These are phyloP conservation scores for Fagopyrum esculentum DNA, from an alignment of 148 eudicot genomes.

Conservation along the genomic window DNA sequence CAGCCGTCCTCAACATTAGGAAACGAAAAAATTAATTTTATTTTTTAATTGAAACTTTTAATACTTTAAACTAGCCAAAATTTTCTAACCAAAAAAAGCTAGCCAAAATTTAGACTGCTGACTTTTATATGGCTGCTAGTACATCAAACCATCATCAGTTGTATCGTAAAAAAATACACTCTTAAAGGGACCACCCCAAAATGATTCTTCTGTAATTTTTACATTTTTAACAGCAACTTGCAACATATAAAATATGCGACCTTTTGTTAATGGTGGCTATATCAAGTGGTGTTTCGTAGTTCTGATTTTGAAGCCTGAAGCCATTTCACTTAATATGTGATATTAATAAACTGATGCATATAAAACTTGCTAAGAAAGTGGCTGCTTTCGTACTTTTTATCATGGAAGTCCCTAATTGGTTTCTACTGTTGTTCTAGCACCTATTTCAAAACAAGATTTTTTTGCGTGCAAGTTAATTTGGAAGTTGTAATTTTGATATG, in stretches of 20 bases:
- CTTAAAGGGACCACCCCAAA: too few species aligned
- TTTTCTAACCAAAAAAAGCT: too few species aligned
- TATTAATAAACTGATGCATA: not conserved
- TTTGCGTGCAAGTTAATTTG: not conserved
- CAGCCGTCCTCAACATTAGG: not conserved
- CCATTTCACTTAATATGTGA: too few species aligned
- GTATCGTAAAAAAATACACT: too few species aligned
- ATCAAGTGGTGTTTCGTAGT: not conserved
- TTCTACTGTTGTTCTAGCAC: not conserved
- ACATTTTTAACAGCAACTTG: not conserved
- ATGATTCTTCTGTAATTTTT: not conserved
- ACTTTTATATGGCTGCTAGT: too few species aligned
- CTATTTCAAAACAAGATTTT: not conserved
- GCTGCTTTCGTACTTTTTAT: not conserved
- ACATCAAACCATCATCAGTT: too few species aligned
- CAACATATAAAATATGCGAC: not conserved
- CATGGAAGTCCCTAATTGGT: not conserved
- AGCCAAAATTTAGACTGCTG: too few species aligned
- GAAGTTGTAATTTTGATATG: not conserved
- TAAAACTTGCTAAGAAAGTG: not conserved
- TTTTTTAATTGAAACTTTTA: too few species aligned
- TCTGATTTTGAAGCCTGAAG: not conserved
- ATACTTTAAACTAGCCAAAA: too few species aligned
- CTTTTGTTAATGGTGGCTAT: not conserved
- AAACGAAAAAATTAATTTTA: not conserved